Percentiles rank a stretch among this genome's conserved stretches.
These are phyloP conservation scores for Aspergillus sclerotialis DNA, from an alignment of 2,329 filamentous ascomycete genomes.

Conservation along the genomic window DNA sequence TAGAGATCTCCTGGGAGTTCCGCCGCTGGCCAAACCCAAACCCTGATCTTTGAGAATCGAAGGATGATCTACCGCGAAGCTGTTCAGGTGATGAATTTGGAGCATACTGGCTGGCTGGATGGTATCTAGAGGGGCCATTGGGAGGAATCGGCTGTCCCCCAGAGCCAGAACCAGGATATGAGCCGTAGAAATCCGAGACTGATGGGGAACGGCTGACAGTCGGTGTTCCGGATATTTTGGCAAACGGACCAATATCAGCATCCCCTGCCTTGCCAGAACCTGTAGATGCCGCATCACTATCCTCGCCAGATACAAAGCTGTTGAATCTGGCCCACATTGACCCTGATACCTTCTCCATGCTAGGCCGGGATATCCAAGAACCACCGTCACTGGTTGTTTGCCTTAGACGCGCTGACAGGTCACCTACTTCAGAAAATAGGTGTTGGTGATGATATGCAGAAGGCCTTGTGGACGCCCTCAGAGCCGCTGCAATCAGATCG, in stretches of 20 bases:
- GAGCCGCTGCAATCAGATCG: slow-evolving; percentile 68
- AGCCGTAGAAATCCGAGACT: slow-evolving; percentile 66
- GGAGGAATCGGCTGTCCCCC: slow-evolving; percentile 25
- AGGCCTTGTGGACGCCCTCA: slow-evolving; percentile 72
- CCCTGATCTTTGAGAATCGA: slow-evolving; percentile 40
- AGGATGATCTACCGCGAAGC: slow-evolving; percentile 41
- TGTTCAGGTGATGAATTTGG: slow-evolving; percentile 48
- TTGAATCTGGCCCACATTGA: slow-evolving; percentile 90
- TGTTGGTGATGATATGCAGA: slow-evolving; percentile 79
- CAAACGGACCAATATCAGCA: slow-evolving; percentile 68
- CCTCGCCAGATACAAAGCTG: slow-evolving; percentile 91
- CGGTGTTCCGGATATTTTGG: slow-evolving; percentile 68
- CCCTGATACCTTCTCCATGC: slow-evolving; percentile 89
- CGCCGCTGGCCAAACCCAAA: slow-evolving; percentile 27
- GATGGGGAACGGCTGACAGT: slow-evolving; percentile 69
- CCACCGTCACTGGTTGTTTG: slow-evolving; percentile 76
- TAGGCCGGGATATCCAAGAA: slow-evolving; percentile 88
- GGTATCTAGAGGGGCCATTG: slow-evolving; percentile 35
- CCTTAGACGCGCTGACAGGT: slow-evolving; percentile 73
- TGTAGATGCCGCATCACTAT: slow-evolving; percentile 59
- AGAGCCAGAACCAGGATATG: slow-evolving; percentile 38
- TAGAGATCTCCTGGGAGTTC: slow-evolving; percentile 30
- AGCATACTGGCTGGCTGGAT: slow-evolving; percentile 38
- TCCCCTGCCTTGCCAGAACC: slow-evolving; percentile 51
- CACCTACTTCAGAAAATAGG: slow-evolving; percentile 70